Conservation (phyloP, 805 yeast species). For the Tetrapisispora nanseiensis region DNA sequence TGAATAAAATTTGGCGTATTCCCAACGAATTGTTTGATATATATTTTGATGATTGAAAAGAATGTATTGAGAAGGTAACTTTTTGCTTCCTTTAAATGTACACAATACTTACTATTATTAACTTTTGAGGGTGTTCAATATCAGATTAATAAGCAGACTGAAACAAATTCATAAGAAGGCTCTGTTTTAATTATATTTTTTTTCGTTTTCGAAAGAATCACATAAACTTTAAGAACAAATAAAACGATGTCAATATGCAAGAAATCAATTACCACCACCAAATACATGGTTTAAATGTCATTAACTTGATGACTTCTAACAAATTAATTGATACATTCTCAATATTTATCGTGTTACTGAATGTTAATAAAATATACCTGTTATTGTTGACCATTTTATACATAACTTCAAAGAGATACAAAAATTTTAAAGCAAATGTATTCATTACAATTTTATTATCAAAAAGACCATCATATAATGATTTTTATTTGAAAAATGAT, state of each 20-base stretch:
- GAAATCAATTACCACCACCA: neutral
- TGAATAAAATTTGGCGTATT: no score
- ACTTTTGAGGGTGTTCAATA: no score
- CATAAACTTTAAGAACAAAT: no score
- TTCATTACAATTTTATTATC: conserved; percentile 23
- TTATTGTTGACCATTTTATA: conserved; percentile 19
- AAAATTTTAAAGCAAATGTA: conserved; percentile 21
- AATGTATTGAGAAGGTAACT: no score
- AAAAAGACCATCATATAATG: conserved; percentile 16
- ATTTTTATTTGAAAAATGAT: neutral
- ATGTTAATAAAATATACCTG: conserved; percentile 24
- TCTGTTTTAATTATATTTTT: no score
- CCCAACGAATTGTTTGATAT: no score
- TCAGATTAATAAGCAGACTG: no score
- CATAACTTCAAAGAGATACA: conserved; percentile 20
- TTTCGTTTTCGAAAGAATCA: no score
- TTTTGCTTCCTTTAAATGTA: no score
- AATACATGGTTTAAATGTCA: neutral
- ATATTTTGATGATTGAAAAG: no score
- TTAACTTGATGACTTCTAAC: conserved; percentile 11
- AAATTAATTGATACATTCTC: conserved; percentile 27
- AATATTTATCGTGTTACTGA: conserved; percentile 24
- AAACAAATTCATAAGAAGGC: no score
- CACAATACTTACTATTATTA: no score
- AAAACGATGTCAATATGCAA: neutral